phyloP scores from a whole-genome alignment of 495 filamentous ascomycete species.

The Penicillium manginii region DNA sequence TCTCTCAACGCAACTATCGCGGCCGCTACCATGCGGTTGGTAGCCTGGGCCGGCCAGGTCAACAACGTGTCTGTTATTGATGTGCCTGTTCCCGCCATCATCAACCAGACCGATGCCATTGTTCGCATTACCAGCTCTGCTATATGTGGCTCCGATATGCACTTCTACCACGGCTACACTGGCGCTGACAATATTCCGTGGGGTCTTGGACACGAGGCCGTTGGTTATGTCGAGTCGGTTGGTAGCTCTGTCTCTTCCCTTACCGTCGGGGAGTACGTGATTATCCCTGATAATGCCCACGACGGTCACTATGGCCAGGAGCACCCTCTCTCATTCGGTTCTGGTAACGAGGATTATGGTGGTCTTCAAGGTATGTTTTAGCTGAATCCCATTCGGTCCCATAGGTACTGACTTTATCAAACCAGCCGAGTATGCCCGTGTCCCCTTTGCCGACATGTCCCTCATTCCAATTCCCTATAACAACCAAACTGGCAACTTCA shows the following conservation, averaged over 20 bases:
- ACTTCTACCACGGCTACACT: conserved; percentile 23
- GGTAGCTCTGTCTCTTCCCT: conserved; percentile 26
- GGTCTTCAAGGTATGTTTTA: no score
- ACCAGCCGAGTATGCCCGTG: conserved; percentile 35
- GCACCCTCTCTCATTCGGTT: no score
- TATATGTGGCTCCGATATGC: conserved; percentile 28
- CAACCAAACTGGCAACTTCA: conserved; percentile 5
- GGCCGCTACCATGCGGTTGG: conserved; percentile 23
- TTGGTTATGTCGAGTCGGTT: conserved; percentile 35
- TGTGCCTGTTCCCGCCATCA: conserved; percentile 11
- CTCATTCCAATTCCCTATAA: conserved; percentile 28
- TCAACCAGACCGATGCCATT: conserved; percentile 20
- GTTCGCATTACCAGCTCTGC: conserved; percentile 18
- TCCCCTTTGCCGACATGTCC: conserved; percentile 38
- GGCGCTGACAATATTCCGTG: conserved; percentile 17
- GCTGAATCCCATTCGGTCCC: conserved; percentile 7
- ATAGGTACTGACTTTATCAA: conserved; percentile 5
- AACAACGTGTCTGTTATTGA: conserved; percentile 16
- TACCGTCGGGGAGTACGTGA: conserved; percentile 35
- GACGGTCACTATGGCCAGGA: conserved; percentile 18
- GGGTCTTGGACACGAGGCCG: conserved; percentile 39
- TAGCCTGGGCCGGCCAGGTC: conserved; percentile 13
- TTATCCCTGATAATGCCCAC: conserved; percentile 2
- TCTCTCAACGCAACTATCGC: no score
- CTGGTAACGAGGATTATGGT: no score